Evolutionary conservation across 208 protist genomes (phyloP), one percentile per base, ranked within the genome.

Genomic region (Balamuthia mandrillaris): DNA sequence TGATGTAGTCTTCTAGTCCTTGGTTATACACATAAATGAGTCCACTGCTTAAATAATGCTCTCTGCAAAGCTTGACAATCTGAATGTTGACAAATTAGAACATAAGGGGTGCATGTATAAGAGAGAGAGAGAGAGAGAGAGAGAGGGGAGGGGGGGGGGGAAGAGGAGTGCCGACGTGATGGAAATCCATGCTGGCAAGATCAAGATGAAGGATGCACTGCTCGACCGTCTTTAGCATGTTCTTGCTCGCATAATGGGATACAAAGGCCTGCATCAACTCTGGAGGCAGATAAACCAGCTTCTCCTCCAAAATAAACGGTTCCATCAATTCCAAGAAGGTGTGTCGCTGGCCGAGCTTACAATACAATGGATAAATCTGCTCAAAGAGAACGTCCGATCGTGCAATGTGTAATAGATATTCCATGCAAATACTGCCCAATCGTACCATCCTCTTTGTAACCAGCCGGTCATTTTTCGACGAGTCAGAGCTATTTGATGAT

Each of bases 331-430:
- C 68, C 5, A 90, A 41, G 44, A 90, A 79, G 21, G 60, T 29
- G 24, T 58, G 44, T 49, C 54, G 52, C 41, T 79, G 77, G 14
- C 49, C 51, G 44, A 21, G 47, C 7, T 87, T 66, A 1, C 74
- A 44, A 68, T 84, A 90, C 74, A 88, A 88, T 4, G 84, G 81
- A 49, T 86, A 90, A n/a, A 90, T 81, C n/a, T 90, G 79, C 18
- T 81, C 77, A 81, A 88, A 90, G 1, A 90, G 63, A 10, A 90
- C 44, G 44, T 90, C 86, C 0, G 88, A 87, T 41, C 81, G 39
- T 18, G 88, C 81, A 1, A 90, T 78, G 21, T 56, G 27, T 1
- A 89, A 29, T 39, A 85, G 87, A 63, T 87, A 90, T 14, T 89
- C 86, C 14, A 89, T 91, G 0, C 60, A 74, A 33, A 89, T 75